A percentile compares a stretch with the other conserved stretches of the same genome.
phyloP scores from a whole-genome alignment of 1,284 basidiomycete genomes.

The Cryptococcus sp. region DNA sequence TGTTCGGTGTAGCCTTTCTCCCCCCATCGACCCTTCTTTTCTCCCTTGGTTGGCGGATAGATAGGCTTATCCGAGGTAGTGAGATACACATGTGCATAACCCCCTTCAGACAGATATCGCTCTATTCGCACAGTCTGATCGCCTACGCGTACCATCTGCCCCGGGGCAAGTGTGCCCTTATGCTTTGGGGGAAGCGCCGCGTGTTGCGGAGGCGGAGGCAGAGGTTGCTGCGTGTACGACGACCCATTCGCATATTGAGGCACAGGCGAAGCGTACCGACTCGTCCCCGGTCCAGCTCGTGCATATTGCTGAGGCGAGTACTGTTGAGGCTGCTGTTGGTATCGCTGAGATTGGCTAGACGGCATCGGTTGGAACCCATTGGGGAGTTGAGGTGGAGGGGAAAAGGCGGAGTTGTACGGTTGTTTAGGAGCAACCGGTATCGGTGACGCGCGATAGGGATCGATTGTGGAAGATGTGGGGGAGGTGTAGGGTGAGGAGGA shows the following conservation, averaged over 20 bases:
- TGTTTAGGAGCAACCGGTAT: constrained; percentile 28
- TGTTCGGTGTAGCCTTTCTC: constrained; percentile 69
- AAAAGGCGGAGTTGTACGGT: constrained; percentile 30
- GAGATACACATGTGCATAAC: constrained; percentile 98
- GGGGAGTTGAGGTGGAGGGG: constrained; percentile 25
- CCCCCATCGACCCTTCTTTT: constrained; percentile 57
- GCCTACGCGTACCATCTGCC: constrained; percentile 88
- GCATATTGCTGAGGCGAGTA: constrained; percentile 15
- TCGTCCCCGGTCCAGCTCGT: constrained; percentile 6
- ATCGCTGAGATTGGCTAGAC: constrained; percentile 22
- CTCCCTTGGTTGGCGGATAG: constrained; percentile 54
- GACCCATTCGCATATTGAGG: constrained; percentile 4
- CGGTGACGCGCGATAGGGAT: constrained; percentile 34
- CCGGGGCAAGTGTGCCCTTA: constrained; percentile 60
- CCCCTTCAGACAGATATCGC: constrained; percentile 92
- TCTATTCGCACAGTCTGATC: constrained; percentile 84
- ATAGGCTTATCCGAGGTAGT: constrained; percentile 84
- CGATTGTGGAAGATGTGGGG: constrained; percentile 20
- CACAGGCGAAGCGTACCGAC: constrained; percentile 12
- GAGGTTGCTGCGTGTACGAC: constrained; percentile 10
- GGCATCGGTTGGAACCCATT: constrained; percentile 25
- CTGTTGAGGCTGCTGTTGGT: constrained; percentile 16
- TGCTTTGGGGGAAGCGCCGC: constrained; percentile 30
- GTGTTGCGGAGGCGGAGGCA: constrained; percentile 4
- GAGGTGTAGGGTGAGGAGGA: constrained; percentile 15